Conservation (phyloP, 2,329 filamentous ascomycete species). For the Neonectria hederae region DNA sequence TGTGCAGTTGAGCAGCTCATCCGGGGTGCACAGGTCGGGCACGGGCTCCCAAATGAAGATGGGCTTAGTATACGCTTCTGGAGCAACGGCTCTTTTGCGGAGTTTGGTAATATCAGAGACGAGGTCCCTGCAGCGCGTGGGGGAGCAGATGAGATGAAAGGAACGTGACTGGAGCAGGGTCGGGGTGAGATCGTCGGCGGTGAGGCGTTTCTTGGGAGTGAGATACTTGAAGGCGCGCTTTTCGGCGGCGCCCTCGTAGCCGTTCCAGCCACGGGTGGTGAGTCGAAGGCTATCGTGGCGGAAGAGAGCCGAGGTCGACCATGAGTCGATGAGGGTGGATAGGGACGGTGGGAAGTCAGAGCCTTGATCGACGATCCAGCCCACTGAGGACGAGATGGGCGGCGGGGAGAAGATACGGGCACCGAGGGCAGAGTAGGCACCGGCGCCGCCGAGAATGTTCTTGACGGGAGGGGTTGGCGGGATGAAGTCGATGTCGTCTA, state of each 20-base stretch:
- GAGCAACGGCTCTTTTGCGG: constrained; percentile 53
- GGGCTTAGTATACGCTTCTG: constrained; percentile 61
- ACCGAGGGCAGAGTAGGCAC: constrained; percentile 85
- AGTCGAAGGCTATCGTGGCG: constrained; percentile 72
- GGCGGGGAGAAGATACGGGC: constrained; percentile 86
- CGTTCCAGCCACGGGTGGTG: constrained; percentile 94
- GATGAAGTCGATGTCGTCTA: constrained; percentile 91
- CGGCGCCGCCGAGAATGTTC: constrained; percentile 88
- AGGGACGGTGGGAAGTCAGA: constrained; percentile 82
- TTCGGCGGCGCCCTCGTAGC: constrained; percentile 77
- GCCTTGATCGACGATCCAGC: constrained; percentile 92
- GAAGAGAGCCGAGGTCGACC: constrained; percentile 79
- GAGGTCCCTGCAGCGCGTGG: constrained; percentile 78
- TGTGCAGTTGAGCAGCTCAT: constrained; percentile 71
- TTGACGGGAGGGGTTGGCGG: constrained; percentile 74
- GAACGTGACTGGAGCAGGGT: constrained; percentile 75
- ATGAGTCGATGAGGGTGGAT: constrained; percentile 71
- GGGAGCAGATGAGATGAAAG: constrained; percentile 89
- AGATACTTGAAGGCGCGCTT: constrained; percentile 84
- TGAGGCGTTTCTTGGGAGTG: constrained; percentile 85
- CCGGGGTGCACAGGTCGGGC: constrained; percentile 83
- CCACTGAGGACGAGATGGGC: constrained; percentile 72
- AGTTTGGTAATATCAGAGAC: constrained; percentile 74
- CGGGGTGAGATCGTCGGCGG: constrained; percentile 74
- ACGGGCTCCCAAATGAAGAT: constrained; percentile 96